Conservation (phyloP, 2,329 filamentous ascomycete genomes). For the Hypocrella siamensis region DNA sequence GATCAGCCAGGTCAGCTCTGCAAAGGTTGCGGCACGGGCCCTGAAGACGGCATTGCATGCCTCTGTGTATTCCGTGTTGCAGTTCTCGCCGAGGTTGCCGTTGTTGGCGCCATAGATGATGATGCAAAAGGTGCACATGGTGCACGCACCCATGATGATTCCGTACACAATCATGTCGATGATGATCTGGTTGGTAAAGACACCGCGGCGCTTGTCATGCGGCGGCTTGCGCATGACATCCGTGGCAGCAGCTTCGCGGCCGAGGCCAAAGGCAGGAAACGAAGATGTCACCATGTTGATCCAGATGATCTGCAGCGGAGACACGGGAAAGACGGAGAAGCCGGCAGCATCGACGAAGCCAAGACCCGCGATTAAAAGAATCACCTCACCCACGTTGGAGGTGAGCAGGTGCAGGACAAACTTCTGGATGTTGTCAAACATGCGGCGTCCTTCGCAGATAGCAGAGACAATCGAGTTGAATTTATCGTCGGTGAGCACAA, state of each 20-base stretch:
- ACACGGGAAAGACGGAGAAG: slow-evolving; percentile 72
- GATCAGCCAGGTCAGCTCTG: slow-evolving; percentile 57
- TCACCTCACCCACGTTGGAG: slow-evolving; percentile 73
- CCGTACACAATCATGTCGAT: slow-evolving; percentile 71
- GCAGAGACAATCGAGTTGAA: slow-evolving; percentile 76
- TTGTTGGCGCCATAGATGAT: slow-evolving; percentile 40
- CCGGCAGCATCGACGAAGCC: slow-evolving; percentile 58
- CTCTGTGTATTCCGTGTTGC: slow-evolving; percentile 43
- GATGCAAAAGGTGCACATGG: slow-evolving; percentile 50
- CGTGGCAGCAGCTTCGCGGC: slow-evolving; percentile 57
- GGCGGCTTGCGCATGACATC: slow-evolving; percentile 73
- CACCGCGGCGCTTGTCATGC: slow-evolving; percentile 49
- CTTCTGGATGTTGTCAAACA: slow-evolving; percentile 83
- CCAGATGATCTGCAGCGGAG: slow-evolving; percentile 80
- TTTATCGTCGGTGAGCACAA: slow-evolving; percentile 78
- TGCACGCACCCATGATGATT: slow-evolving; percentile 58
- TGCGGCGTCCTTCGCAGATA: slow-evolving; percentile 67
- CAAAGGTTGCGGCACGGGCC: slow-evolving; percentile 58
- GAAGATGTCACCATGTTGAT: slow-evolving; percentile 88
- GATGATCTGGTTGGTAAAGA: slow-evolving; percentile 66
- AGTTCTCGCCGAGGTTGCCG: slow-evolving; percentile 41
- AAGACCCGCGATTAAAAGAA: slow-evolving; percentile 65
- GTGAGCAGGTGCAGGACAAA: slow-evolving; percentile 68
- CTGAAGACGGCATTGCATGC: slow-evolving; percentile 47
- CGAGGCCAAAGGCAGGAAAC: slow-evolving; percentile 76